Percentiles rank a stretch among this genome's conserved stretches.
These are phyloP conservation scores for Neonectria faginata DNA, from an alignment of 2,329 filamentous ascomycete species.

Conservation along the genomic window DNA sequence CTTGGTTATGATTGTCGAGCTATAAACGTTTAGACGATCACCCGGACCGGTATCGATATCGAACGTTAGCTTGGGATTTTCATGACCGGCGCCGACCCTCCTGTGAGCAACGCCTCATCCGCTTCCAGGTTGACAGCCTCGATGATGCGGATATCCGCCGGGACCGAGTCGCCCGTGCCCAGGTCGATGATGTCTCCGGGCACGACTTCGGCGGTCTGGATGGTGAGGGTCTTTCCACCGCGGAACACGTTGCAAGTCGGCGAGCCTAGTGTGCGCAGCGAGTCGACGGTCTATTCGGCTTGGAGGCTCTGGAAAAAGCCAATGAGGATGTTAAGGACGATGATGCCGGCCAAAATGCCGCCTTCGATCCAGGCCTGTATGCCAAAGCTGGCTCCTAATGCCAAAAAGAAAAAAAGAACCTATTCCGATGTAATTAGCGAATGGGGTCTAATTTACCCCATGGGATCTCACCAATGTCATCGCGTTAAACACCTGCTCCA, in stretches of 20 bases:
- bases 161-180: constrained; percentile 66
- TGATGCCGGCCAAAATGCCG: constrained; percentile 64
- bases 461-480: constrained; percentile 62
- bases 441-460: neutral
- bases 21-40: constrained; percentile 69
- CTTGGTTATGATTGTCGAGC: constrained; percentile 68
- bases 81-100: constrained; percentile 67
- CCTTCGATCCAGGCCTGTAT: constrained; percentile 66
- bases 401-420: constrained; percentile 69
- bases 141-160: constrained; percentile 65
- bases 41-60: constrained; percentile 53
- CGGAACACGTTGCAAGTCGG: constrained; percentile 55
- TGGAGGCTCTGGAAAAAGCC: constrained; percentile 58
- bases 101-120: constrained; percentile 71
- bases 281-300: constrained; percentile 58
- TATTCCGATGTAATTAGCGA: constrained; percentile 11
- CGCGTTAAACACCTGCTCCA: constrained; percentile 69
- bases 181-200: constrained; percentile 65
- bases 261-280: constrained; percentile 50
- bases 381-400: constrained; percentile 67
- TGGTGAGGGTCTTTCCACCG: constrained; percentile 48
- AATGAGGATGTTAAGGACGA: constrained; percentile 63
- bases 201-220: constrained; percentile 57
- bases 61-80: constrained; percentile 59
- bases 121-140: constrained; percentile 72